phyloP scores from a whole-genome alignment of 2,329 filamentous ascomycete species.

The Cladophialophora immunda region DNA sequence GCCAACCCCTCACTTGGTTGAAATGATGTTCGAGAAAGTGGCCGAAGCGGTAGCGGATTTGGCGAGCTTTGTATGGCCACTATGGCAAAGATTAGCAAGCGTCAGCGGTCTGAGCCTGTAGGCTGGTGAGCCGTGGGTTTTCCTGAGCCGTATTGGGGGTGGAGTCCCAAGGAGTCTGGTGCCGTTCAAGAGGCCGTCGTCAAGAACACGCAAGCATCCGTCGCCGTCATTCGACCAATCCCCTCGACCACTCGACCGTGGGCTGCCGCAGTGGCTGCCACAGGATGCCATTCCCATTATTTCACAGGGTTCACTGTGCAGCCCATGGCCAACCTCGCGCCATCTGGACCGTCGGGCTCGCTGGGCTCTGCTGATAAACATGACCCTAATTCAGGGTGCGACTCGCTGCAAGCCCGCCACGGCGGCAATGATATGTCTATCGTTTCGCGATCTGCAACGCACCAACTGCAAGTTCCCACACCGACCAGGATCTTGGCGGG shows the following conservation, averaged over 20 bases:
- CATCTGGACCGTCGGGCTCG: not conserved
- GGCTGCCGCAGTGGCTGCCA: slow-evolving; percentile 37
- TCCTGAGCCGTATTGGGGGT: slow-evolving; percentile 25
- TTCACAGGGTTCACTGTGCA: slow-evolving; percentile 12
- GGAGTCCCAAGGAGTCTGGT: slow-evolving; percentile 19
- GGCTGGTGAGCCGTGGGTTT: slow-evolving; percentile 25
- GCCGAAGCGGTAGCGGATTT: slow-evolving; percentile 26
- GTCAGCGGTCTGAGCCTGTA: slow-evolving; percentile 29
- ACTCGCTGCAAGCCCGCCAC: slow-evolving; percentile 16
- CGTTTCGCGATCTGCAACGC: slow-evolving; percentile 1
- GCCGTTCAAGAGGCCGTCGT: slow-evolving; percentile 33
- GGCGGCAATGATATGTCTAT: slow-evolving; percentile 21
- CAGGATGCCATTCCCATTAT: slow-evolving; percentile 21
- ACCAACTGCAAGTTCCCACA: slow-evolving; percentile 9
- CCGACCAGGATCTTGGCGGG: slow-evolving; percentile 21
- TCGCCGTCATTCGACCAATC: slow-evolving; percentile 34
- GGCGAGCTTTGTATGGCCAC: slow-evolving; percentile 27
- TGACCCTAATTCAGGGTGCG: not conserved
- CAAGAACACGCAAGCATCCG: slow-evolving; percentile 30
- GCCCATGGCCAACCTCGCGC: slow-evolving; percentile 12
- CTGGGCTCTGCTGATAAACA: slow-evolving; percentile 8
- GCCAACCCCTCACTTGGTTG: slow-evolving; percentile 32
- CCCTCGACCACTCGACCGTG: slow-evolving; percentile 25
- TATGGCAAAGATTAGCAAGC: slow-evolving; percentile 36
- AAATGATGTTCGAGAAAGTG: slow-evolving; percentile 24